These are phyloP conservation scores for Colletotrichum echinochloae DNA, from an alignment of 2,329 filamentous ascomycete genomes.

Conservation along the genomic window DNA sequence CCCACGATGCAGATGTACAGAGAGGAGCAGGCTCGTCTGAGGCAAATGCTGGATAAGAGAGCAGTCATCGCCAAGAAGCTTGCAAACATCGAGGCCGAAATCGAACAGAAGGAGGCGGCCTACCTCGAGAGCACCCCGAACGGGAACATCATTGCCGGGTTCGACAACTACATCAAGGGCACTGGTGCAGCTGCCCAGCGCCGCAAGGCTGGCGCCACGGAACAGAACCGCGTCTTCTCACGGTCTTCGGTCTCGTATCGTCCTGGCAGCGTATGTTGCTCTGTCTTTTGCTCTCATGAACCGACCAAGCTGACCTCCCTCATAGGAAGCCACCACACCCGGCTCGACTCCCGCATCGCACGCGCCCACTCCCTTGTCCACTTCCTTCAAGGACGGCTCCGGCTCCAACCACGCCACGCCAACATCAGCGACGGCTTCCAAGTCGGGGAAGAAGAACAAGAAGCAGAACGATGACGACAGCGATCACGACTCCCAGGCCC, in stretches of 20 bases:
- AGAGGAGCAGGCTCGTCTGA: constrained; percentile 61
- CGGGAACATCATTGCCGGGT: constrained; percentile 97
- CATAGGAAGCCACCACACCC: constrained; percentile 58
- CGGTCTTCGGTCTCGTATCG: constrained; percentile 73
- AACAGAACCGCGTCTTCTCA: constrained; percentile 81
- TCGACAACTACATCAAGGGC: constrained; percentile 98
- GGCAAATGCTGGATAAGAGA: constrained; percentile 59
- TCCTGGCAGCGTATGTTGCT: constrained; percentile 44
- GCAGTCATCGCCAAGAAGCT: constrained; percentile 50
- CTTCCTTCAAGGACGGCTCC: constrained; percentile 60
- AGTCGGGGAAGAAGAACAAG: constrained; percentile 61
- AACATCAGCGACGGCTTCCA: constrained; percentile 62
- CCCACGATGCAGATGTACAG: constrained; percentile 61
- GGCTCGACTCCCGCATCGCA: constrained; percentile 60
- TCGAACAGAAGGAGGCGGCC: constrained; percentile 83
- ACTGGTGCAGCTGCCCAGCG: constrained; percentile 73
- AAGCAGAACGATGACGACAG: constrained; percentile 66
- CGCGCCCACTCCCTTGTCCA: constrained; percentile 67
- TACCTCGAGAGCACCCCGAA: constrained; percentile 91
- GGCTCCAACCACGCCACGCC: constrained; percentile 67
- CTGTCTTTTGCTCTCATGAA: neutral
- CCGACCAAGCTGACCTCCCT: constrained; percentile 6
- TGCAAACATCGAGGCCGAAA: constrained; percentile 76
- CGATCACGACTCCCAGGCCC: constrained; percentile 66
- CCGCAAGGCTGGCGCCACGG: constrained; percentile 73